A percentile compares a stretch with the other conserved stretches of the same genome.
These are phyloP conservation scores for Cyclostephanos tholiformis DNA, from an alignment of 108 stramenopile species.

Conservation along the genomic window DNA sequence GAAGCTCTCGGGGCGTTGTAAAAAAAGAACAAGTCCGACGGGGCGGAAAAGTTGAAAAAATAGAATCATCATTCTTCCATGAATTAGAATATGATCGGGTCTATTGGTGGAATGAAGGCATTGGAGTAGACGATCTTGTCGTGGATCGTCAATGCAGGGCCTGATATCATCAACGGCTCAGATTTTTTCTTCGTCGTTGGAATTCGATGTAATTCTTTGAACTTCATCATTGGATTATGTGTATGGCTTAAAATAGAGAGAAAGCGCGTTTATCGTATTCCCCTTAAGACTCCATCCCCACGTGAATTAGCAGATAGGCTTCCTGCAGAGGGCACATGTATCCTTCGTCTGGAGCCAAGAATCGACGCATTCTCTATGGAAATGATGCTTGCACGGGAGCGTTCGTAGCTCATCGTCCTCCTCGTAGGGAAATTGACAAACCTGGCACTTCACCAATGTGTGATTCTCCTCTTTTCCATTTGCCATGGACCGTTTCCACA, in stretches of 20 bases:
- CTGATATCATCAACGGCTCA: constrained; percentile 6
- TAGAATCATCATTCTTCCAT: not conserved
- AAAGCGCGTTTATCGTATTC: no score
- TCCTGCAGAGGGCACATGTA: constrained; percentile 91
- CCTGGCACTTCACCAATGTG: constrained; percentile 79
- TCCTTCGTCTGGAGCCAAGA: constrained; percentile 85
- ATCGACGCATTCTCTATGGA: constrained; percentile 90
- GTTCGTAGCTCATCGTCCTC: constrained; percentile 65
- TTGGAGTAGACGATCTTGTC: not conserved
- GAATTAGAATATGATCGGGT: no score
- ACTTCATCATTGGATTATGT: no score
- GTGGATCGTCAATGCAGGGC: not conserved
- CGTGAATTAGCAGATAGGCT: constrained; percentile 40
- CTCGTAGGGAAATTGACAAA: constrained; percentile 89
- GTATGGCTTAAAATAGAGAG: no score
- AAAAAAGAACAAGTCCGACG: no score
- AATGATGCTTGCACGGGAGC: constrained; percentile 86
- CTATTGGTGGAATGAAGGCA: constrained; percentile 10
- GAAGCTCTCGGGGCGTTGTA: constrained; percentile 43
- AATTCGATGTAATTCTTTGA: no score
- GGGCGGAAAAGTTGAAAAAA: not conserved
- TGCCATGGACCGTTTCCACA: constrained; percentile 43
- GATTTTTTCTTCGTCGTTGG: no score
- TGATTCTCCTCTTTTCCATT: constrained; percentile 69
- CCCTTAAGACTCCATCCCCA: no score